Conservation (phyloP, 345 rosid genomes). For the Trapa incisa region DNA sequence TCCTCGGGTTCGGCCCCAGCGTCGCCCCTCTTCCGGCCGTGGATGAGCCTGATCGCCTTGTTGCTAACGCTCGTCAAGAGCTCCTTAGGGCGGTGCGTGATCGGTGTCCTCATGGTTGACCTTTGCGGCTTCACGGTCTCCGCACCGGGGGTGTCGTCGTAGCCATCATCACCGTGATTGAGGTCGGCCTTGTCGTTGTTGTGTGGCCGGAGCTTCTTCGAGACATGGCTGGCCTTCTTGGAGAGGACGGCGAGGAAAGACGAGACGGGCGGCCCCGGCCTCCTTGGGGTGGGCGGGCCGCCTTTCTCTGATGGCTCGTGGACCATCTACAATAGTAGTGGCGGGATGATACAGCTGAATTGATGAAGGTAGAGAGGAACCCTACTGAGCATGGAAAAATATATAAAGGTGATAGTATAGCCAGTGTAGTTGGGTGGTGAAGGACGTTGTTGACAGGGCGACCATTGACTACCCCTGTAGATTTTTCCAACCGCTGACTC, state of each 20-base stretch:
- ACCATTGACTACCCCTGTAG: too few relatives aligned
- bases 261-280: conserved; percentile 27
- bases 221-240: conserved; percentile 40
- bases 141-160: too few relatives aligned
- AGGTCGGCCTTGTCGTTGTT: not conserved
- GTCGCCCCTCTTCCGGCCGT: conserved; percentile 14
- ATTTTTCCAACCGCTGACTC: too few relatives aligned
- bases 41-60: conserved; percentile 49
- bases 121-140: not conserved
- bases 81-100: conserved; percentile 30
- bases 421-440: too few relatives aligned
- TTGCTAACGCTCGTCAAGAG: conserved; percentile 39
- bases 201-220: conserved; percentile 35
- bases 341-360: too few relatives aligned
- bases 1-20: not conserved
- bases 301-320: conserved; percentile 11
- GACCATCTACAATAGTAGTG: conserved; percentile 13
- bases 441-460: too few relatives aligned
- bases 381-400: too few relatives aligned
- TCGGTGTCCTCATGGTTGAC: conserved; percentile 20
- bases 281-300: conserved; percentile 18
- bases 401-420: too few relatives aligned
- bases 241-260: conserved; percentile 38
- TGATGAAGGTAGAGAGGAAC: not conserved
- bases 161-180: not conserved